Conservation (phyloP, 208 protist genomes). For the Acanthamoeba culbertsoni region DNA sequence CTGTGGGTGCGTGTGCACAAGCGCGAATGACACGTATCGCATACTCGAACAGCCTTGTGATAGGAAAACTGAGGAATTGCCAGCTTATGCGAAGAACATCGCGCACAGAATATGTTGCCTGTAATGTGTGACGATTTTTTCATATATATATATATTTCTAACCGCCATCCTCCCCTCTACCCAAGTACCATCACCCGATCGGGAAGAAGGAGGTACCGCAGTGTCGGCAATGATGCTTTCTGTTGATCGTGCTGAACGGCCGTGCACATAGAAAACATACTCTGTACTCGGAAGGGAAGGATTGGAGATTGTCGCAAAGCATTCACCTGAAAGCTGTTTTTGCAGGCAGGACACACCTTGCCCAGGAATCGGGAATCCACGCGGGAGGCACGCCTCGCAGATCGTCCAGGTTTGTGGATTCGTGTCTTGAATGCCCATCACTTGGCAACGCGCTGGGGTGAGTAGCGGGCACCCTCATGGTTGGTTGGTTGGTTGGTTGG, state of each 20-base stretch:
- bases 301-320: too few relatives aligned
- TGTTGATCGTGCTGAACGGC: not conserved
- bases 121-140: too few relatives aligned
- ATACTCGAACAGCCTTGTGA: not conserved
- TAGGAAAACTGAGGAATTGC: not conserved
- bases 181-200: not conserved
- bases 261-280: not conserved
- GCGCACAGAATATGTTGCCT: not conserved
- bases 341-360: not conserved
- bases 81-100: not conserved
- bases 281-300: not conserved
- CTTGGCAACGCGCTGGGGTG: too few relatives aligned
- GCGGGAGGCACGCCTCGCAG: not conserved
- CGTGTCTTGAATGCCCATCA: too few relatives aligned
- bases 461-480: not conserved
- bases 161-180: not conserved
- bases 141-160: not conserved
- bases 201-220: not conserved
- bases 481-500: not conserved
- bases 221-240: slow-evolving; percentile 2
- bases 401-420: not conserved
- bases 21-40: not conserved
- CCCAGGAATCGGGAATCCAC: not conserved
- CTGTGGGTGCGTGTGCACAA: too few relatives aligned
- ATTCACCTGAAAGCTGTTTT: too few relatives aligned